Evolutionary conservation across 352 stramenopile species (phyloP).

Genomic region (Phytophthora aleatoria): DNA sequence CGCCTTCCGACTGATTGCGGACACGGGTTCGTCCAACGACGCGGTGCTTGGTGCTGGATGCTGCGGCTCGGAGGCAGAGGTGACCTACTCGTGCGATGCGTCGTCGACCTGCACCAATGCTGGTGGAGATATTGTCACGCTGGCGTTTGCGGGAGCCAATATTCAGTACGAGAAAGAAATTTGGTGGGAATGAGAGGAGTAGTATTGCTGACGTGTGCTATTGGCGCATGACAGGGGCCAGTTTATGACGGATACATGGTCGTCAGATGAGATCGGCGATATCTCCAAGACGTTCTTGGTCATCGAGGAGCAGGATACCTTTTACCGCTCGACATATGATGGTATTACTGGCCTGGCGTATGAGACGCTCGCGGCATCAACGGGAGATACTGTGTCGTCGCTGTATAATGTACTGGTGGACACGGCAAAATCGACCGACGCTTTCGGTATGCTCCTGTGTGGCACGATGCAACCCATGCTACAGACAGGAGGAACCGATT

Average conservation of each 20-base stretch:
- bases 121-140: slow-evolving; percentile 31
- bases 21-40: slow-evolving; percentile 87
- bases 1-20: slow-evolving; percentile 76
- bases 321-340: slow-evolving; percentile 78
- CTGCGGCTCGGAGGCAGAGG: slow-evolving; percentile 48
- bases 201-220: slow-evolving; percentile 12
- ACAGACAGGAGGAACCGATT: slow-evolving; percentile 37
- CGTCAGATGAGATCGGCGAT: slow-evolving; percentile 52
- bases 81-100: slow-evolving; percentile 67
- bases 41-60: slow-evolving; percentile 67
- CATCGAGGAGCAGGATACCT: slow-evolving; percentile 76
- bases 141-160: slow-evolving; percentile 66
- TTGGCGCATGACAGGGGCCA: slow-evolving; percentile 46
- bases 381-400: slow-evolving; percentile 43
- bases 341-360: slow-evolving; percentile 83
- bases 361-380: slow-evolving; percentile 51
- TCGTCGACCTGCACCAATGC: slow-evolving; percentile 64
- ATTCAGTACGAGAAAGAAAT: slow-evolving; percentile 50
- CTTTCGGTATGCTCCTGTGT: slow-evolving; percentile 79
- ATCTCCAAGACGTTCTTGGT: slow-evolving; percentile 75
- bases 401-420: slow-evolving; percentile 63
- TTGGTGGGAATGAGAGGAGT: background rate
- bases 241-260: slow-evolving; percentile 75
- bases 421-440: slow-evolving; percentile 45
- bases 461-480: slow-evolving; percentile 79